These are phyloP conservation scores for Trichothecium sympodiale DNA, from an alignment of 2,329 filamentous ascomycete species.

Conservation along the genomic window DNA sequence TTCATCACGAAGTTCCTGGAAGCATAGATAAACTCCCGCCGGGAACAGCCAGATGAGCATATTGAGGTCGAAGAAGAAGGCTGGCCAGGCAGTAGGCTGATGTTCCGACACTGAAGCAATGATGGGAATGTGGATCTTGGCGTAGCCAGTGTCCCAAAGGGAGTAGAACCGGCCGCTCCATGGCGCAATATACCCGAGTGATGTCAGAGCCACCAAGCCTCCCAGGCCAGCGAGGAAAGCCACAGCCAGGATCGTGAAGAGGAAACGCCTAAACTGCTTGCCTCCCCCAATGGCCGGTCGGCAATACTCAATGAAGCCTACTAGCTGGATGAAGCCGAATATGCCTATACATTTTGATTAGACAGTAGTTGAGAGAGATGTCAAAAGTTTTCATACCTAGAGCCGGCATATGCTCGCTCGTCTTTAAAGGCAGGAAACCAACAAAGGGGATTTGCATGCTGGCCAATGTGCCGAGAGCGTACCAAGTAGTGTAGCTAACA, in stretches of 20 bases:
- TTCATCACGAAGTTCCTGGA: conserved; percentile 86
- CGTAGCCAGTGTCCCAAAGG: conserved; percentile 96
- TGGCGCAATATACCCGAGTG: conserved; percentile 84
- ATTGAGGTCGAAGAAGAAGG: conserved; percentile 98
- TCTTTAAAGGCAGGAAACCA: conserved; percentile 90
- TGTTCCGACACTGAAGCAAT: conserved; percentile 99
- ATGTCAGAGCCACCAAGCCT: conserved; percentile 75
- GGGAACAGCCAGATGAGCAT: conserved; percentile 99
- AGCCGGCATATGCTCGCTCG: conserved; percentile 97
- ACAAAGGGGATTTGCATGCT: conserved; percentile 99
- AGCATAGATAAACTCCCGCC: conserved; percentile 95
- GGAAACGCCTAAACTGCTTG: conserved; percentile 87
- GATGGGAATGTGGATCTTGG: conserved; percentile 98
- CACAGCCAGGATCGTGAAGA: conserved; percentile 62
- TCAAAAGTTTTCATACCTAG: conserved; percentile 49
- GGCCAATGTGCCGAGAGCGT: conserved; percentile 85
- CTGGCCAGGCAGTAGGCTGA: conserved; percentile 96
- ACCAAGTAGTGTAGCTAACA: conserved; percentile 97
- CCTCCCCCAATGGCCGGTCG: conserved; percentile 69
- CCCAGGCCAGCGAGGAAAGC: conserved; percentile 64
- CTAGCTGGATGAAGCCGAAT: conserved; percentile 88
- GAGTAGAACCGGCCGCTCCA: conserved; percentile 99
- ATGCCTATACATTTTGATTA: conserved; percentile 48
- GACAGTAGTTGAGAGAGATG: background rate
- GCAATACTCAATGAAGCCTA: conserved; percentile 85